Percentiles rank a stretch among this genome's conserved stretches.
These are phyloP conservation scores for Colletotrichum sidae DNA, from an alignment of 2,329 filamentous ascomycete species.

Conservation along the genomic window DNA sequence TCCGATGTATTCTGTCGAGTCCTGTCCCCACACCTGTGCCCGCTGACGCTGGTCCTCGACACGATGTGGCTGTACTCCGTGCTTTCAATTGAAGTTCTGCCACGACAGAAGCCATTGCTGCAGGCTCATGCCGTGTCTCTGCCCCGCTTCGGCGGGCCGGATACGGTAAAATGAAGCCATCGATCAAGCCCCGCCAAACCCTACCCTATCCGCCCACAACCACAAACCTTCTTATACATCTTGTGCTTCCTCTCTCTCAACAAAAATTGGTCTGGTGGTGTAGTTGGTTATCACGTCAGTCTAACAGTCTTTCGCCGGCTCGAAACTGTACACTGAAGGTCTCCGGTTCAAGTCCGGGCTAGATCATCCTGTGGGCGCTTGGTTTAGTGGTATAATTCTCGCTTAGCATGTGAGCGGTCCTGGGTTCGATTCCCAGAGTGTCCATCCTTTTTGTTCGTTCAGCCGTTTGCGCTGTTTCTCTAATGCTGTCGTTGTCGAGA, in stretches of 20 bases:
- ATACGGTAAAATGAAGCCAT: conserved; percentile 11
- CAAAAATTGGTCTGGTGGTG: conserved; percentile 41
- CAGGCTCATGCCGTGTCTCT: background rate
- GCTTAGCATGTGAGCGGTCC: conserved; percentile 38
- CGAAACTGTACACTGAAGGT: conserved; percentile 28
- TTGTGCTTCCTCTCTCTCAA: fast-evolving
- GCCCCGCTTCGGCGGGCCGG: conserved; percentile 9
- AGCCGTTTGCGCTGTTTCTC: background rate
- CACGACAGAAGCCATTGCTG: background rate
- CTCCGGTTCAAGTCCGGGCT: conserved; percentile 38
- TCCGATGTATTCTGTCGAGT: no score
- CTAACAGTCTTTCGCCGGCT: conserved; percentile 47
- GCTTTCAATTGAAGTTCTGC: background rate
- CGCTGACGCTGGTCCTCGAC: no score
- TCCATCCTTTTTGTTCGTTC: conserved; percentile 9
- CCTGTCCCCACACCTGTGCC: no score
- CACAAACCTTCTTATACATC: background rate
- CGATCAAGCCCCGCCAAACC: conserved; percentile 12
- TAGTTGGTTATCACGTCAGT: conserved; percentile 63
- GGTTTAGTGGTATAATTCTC: conserved; percentile 39
- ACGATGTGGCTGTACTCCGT: background rate
- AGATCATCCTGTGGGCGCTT: conserved; percentile 31
- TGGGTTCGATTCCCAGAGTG: conserved; percentile 37
- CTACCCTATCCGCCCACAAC: conserved; percentile 16
- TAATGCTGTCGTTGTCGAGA: background rate